Percentiles rank a stretch among this genome's conserved stretches.
phyloP scores from a whole-genome alignment of 257 asterid species.

The Solanum corneliomulleri region DNA sequence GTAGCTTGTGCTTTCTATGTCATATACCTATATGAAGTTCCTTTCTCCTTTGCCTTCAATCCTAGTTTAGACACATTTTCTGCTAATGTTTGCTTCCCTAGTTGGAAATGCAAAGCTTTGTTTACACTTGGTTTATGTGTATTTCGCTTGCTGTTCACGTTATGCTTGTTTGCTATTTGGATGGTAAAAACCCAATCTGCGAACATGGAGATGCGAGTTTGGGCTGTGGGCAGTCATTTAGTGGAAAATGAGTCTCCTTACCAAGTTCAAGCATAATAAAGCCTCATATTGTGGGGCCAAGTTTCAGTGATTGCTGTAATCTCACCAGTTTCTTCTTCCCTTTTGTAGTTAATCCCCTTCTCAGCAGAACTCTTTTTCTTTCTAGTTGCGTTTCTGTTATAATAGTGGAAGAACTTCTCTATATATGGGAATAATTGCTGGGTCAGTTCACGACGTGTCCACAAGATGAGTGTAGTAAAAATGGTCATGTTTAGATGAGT shows the following conservation, averaged over 20 bases:
- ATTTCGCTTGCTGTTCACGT: neutral
- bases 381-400: neutral
- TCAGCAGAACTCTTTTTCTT: neutral
- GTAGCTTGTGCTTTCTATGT: neutral
- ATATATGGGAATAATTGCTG: neutral
- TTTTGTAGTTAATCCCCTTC: neutral
- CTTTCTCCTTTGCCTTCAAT: neutral
- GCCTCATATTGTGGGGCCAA: neutral
- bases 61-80: neutral
- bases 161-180: neutral
- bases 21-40: neutral
- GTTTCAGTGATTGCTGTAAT: neutral
- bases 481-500: neutral
- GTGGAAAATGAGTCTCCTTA: neutral
- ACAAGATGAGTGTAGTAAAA: neutral
- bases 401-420: neutral
- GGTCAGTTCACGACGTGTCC: neutral
- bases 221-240: conserved; percentile 5
- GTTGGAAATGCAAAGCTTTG: neutral
- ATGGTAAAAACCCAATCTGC: conserved; percentile 1
- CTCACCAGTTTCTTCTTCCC: neutral
- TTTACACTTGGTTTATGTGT: neutral
- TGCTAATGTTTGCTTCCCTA: neutral
- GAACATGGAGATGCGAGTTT: neutral
- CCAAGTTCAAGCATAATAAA: neutral